phyloP scores from a whole-genome alignment of 495 filamentous ascomycete species.

The Penicillium lagena region DNA sequence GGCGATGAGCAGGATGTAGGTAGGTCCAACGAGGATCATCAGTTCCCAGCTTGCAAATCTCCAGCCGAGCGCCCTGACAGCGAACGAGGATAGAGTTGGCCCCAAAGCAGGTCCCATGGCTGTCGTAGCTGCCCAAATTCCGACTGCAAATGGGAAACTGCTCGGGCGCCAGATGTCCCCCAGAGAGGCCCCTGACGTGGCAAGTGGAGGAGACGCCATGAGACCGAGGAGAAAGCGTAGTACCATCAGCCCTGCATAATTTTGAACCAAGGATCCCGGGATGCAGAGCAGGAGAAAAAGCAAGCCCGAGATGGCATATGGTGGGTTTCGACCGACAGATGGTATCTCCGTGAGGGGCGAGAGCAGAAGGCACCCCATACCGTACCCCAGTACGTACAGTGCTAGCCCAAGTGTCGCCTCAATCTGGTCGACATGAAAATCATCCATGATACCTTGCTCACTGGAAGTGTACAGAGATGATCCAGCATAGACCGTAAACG shows the following conservation, averaged over 20 bases:
- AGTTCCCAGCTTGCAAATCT: slow-evolving; percentile 40
- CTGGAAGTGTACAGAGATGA: slow-evolving; percentile 16
- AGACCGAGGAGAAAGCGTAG: slow-evolving; percentile 45
- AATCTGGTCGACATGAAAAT: slow-evolving; percentile 37
- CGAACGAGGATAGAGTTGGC: slow-evolving; percentile 31
- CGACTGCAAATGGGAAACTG: no score
- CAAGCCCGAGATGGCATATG: slow-evolving; percentile 36
- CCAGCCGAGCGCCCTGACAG: slow-evolving; percentile 32
- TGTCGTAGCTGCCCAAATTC: no score
- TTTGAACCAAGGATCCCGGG: slow-evolving; percentile 29
- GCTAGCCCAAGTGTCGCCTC: slow-evolving; percentile 43
- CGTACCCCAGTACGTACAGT: slow-evolving; percentile 28
- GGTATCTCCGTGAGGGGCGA: slow-evolving; percentile 41
- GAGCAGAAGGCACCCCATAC: neutral
- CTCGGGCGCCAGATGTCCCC: slow-evolving; percentile 25
- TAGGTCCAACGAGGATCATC: slow-evolving; percentile 34
- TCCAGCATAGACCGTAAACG: slow-evolving; percentile 17
- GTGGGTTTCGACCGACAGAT: slow-evolving; percentile 35
- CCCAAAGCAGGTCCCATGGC: slow-evolving; percentile 26
- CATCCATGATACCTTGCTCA: slow-evolving; percentile 17
- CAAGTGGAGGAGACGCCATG: slow-evolving; percentile 39
- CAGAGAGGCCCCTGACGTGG: slow-evolving; percentile 45
- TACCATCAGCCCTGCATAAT: slow-evolving; percentile 33
- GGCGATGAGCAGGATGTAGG: slow-evolving; percentile 40
- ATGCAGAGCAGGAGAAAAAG: slow-evolving; percentile 39